Conservation (phyloP, 2,329 filamentous ascomycete genomes). For the Monosporascus ibericus region DNA sequence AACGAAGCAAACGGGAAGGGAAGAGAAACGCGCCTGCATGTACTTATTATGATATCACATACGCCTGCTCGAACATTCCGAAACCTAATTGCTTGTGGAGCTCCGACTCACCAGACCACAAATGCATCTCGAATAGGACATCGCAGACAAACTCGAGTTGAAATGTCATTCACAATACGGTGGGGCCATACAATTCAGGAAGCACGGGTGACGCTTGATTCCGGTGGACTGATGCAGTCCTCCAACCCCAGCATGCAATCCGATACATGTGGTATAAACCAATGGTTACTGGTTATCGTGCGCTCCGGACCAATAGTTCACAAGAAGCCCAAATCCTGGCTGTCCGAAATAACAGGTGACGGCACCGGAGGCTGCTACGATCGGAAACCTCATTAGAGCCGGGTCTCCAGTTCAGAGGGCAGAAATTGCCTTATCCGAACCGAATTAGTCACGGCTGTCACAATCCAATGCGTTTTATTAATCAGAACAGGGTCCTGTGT, state of each 20-base stretch:
- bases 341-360: no score
- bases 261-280: slow-evolving; percentile 21
- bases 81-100: background rate
- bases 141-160: background rate
- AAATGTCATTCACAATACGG: background rate
- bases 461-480: background rate
- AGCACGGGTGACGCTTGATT: slow-evolving; percentile 5
- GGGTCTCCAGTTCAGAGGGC: background rate
- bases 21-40: slow-evolving; percentile 15
- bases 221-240: slow-evolving; percentile 18
- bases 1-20: slow-evolving; percentile 13
- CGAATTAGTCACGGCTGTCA: background rate
- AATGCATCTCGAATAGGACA: background rate
- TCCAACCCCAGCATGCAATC: slow-evolving; percentile 10
- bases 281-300: slow-evolving; percentile 13
- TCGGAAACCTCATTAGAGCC: background rate
- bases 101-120: background rate
- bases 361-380: background rate
- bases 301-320: background rate
- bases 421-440: background rate
- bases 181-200: background rate
- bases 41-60: slow-evolving; percentile 24
- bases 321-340: background rate
- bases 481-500: slow-evolving; percentile 6
- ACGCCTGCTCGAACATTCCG: background rate